Evolutionary conservation across 306 rosid genomes (phyloP), one percentile per base, ranked within the genome.

Genomic region (Cucurbita maxima): DNA sequence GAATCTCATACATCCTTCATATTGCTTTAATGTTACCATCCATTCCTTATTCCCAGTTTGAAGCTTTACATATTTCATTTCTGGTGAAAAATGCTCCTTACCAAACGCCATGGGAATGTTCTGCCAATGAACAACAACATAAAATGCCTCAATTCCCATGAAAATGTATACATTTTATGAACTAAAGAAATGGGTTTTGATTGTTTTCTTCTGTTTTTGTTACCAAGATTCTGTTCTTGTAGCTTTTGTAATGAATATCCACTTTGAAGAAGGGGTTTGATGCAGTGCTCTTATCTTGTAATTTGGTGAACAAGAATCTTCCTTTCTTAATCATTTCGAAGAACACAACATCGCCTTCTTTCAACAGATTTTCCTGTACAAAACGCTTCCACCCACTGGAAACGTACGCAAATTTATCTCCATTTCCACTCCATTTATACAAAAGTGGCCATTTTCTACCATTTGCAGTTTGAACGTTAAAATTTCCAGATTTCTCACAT

Each of bases 301-400:
- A 60, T 69, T 48, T 69, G 58, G 74, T 40, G 76, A 79, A 77
- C 25, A 22, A 9, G 70, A 79, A 41, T 30, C 30, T 8, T 22
- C 14, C 48, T 6, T 18, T 15, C 3, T 68, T 11, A 4, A 67
- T 75, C 37, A 76, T 25, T 45, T 59, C 61, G 45, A 82, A 82
- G 1, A 73, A 66, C 20, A 81, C 75, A n/a, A 80, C 45, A 73
- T 76, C 79, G 1, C 81, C 86, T 1, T n/a, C 19, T 76, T 74
- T 57, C 75, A 73, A 76, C 2, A 22, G 10, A 73, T 76, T 79
- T 12, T 73, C 81, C 44, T 30, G 8, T 4, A 25, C 72, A 77
- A 88, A 85, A 19, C 1, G 15, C n/a, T 9, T 70, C 90, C 90
- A 88, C 20, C 88, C 87, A 47, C 19, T 0, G n/a, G 6, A 43